phyloP scores from a whole-genome alignment of 2,329 filamentous ascomycete genomes.

The Hymenoscyphus fructigenus region DNA sequence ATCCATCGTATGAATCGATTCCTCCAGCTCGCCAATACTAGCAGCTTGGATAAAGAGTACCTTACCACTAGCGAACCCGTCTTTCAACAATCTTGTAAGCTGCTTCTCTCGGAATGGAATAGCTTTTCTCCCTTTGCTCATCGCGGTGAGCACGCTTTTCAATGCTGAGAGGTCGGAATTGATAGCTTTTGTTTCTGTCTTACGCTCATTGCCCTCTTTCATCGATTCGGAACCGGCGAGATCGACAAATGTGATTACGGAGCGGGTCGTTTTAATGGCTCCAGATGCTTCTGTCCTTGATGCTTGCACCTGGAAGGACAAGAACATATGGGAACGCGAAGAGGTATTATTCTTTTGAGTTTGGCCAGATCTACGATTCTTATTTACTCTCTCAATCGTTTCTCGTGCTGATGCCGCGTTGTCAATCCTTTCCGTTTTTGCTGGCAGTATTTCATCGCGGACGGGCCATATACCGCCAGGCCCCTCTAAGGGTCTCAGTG shows the following conservation, averaged over 20 bases:
- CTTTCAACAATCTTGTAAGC: neutral
- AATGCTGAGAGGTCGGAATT: neutral
- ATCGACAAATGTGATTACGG: neutral
- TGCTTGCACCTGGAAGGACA: neutral
- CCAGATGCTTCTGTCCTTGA: neutral
- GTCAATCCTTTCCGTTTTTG: neutral
- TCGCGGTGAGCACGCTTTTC: neutral
- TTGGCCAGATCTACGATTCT: neutral
- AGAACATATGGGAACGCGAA: neutral
- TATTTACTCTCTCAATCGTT: neutral
- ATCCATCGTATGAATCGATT: neutral
- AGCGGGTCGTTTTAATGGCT: neutral
- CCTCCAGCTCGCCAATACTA: neutral
- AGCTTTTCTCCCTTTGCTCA: neutral
- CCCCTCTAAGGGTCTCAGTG: neutral
- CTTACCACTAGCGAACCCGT: neutral
- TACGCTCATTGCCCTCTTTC: neutral
- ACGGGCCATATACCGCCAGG: neutral
- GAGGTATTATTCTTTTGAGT: neutral
- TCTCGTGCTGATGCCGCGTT: neutral
- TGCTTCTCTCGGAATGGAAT: neutral
- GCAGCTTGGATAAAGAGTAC: neutral
- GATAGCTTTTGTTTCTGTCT: neutral
- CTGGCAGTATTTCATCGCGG: neutral
- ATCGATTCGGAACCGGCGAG: neutral